These are phyloP conservation scores for Dacryopinax primogenitus DNA, from an alignment of 768 basidiomycete species.

Conservation along the genomic window DNA sequence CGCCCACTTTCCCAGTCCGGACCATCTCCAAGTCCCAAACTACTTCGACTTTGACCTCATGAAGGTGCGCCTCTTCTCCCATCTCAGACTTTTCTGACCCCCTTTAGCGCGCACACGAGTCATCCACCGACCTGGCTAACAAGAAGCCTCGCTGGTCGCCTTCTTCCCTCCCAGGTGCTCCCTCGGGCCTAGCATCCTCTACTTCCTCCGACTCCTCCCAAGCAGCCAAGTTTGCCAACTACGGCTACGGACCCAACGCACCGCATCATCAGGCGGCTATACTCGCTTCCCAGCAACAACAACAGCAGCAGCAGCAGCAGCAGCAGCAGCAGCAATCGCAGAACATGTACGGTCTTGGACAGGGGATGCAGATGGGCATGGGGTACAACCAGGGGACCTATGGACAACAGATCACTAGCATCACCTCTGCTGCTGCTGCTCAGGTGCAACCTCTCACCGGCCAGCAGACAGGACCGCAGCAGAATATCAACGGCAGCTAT, in stretches of 20 bases:
- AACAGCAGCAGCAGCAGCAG: conserved; percentile 24
- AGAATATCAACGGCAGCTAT: conserved; percentile 4
- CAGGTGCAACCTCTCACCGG: conserved; percentile 6
- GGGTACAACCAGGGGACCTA: background rate
- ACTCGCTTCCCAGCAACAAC: conserved; percentile 28
- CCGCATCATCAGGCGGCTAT: background rate
- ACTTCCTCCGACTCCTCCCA: conserved; percentile 32
- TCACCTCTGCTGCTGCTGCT: background rate
- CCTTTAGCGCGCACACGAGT: conserved; percentile 69
- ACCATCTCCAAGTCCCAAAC: conserved; percentile 2
- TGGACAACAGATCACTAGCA: conserved; percentile 1
- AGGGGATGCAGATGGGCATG: conserved; percentile 22
- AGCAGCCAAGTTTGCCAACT: conserved; percentile 55
- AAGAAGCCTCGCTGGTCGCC: conserved; percentile 90
- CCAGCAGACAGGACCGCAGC: conserved; percentile 10
- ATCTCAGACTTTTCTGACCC: conserved; percentile 11
- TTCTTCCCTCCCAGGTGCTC: conserved; percentile 28
- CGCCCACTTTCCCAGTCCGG: conserved; percentile 3
- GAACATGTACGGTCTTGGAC: conserved; percentile 18
- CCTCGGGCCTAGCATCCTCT: conserved; percentile 8
- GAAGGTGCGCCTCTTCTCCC: conserved; percentile 14
- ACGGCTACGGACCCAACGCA: conserved; percentile 70
- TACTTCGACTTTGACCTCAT: conserved; percentile 17
- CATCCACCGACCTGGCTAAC: conserved; percentile 56
- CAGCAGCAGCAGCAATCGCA: conserved; percentile 25